Percentiles rank a stretch among this genome's conserved stretches.
These are phyloP conservation scores for Aureobasidium subglaciale DNA, from an alignment of 2,329 filamentous ascomycete species.

Conservation along the genomic window DNA sequence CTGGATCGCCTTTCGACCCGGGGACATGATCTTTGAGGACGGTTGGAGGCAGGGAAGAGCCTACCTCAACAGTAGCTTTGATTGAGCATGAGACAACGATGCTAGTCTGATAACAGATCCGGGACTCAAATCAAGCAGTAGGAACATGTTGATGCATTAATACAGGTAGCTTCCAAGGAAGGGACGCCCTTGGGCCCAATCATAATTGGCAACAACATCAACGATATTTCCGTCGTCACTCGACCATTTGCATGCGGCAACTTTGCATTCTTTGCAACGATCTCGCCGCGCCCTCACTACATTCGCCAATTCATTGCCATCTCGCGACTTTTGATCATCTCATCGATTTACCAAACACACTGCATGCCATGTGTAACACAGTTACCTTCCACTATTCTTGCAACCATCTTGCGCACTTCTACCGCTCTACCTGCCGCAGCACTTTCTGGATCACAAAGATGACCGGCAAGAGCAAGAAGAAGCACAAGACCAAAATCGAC, in stretches of 20 bases:
- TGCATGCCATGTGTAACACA: constrained; percentile 2
- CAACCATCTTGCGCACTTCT: constrained; percentile 1
- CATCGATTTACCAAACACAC: neutral
- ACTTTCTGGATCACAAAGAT: neutral
- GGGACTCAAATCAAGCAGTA: neutral
- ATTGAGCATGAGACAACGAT: too few relatives aligned
- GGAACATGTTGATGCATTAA: neutral
- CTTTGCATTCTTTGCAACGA: neutral
- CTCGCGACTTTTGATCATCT: neutral
- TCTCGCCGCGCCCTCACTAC: neutral
- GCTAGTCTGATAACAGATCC: too few relatives aligned
- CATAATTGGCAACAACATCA: too few relatives aligned
- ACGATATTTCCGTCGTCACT: too few relatives aligned
- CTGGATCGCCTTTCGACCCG: too few relatives aligned
- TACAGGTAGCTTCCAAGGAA: neutral
- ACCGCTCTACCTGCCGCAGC: constrained; percentile 9
- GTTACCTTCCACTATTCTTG: constrained; percentile 2
- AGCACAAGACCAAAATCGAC: neutral
- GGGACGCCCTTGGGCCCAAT: neutral
- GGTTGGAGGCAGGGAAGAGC: too few relatives aligned
- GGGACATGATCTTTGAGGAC: too few relatives aligned
- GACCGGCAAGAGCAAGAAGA: neutral
- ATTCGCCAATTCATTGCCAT: neutral
- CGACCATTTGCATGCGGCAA: neutral
- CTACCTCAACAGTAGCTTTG: too few relatives aligned